phyloP scores from a whole-genome alignment of 2,329 filamentous ascomycete genomes.

The Berkeleyomyces basicola region DNA sequence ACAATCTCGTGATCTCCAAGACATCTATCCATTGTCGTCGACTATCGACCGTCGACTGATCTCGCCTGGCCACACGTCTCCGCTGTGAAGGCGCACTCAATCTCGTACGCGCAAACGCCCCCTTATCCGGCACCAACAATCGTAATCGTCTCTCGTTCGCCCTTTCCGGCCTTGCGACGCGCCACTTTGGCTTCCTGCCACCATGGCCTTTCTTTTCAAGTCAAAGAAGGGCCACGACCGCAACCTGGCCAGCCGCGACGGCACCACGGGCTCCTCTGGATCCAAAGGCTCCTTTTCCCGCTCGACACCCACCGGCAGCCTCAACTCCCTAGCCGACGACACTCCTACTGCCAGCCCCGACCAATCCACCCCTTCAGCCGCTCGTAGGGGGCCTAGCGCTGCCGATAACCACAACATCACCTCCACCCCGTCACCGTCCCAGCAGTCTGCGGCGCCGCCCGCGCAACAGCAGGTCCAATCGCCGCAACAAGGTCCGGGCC shows the following conservation, averaged over 20 bases:
- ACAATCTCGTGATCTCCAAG: neutral
- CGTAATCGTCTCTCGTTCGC: no score
- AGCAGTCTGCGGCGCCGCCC: slow-evolving; percentile 1
- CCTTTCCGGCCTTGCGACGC: neutral
- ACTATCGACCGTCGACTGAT: neutral
- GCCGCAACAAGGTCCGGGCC: slow-evolving; percentile 15
- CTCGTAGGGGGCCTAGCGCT: slow-evolving; percentile 33
- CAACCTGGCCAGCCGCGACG: slow-evolving; percentile 36
- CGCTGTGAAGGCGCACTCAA: neutral
- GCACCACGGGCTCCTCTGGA: slow-evolving; percentile 12
- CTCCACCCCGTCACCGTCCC: neutral
- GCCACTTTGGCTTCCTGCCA: neutral
- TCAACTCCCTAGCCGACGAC: slow-evolving; percentile 53
- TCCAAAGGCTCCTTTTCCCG: slow-evolving; percentile 36
- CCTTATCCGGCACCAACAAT: neutral
- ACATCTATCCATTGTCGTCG: no score
- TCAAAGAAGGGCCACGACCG: slow-evolving; percentile 62
- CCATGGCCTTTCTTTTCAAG: slow-evolving; percentile 71
- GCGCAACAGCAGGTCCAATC: neutral
- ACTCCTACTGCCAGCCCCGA: slow-evolving; percentile 45
- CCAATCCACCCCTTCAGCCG: slow-evolving; percentile 21
- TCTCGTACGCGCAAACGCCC: neutral
- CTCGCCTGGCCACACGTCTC: neutral
- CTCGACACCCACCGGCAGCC: slow-evolving; percentile 59
- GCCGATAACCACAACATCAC: slow-evolving; percentile 7